These are phyloP conservation scores for Raffaelea arxii DNA, from an alignment of 2,329 filamentous ascomycete genomes.

Conservation along the genomic window DNA sequence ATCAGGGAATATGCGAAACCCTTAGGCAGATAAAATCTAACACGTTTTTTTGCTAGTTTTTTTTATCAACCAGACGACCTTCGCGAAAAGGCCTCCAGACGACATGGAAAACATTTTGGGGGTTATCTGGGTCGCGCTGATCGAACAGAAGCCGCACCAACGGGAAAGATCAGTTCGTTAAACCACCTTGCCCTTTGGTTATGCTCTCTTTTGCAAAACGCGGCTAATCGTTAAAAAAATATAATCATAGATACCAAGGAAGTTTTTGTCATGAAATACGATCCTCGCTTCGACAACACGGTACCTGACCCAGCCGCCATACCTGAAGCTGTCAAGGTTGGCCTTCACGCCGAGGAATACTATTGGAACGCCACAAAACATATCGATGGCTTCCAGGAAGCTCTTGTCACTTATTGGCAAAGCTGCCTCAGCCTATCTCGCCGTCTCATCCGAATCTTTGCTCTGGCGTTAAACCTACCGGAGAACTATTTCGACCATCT, in stretches of 20 bases:
- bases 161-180: too few relatives aligned
- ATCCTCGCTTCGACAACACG: conserved; percentile 13
- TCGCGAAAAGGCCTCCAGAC: too few relatives aligned
- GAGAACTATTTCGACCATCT: conserved; percentile 28
- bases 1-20: conserved; percentile 12
- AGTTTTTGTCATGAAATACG: conserved; percentile 15
- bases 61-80: too few relatives aligned
- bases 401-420: conserved; percentile 15
- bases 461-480: conserved; percentile 13
- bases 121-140: too few relatives aligned
- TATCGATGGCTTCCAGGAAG: conserved; percentile 14
- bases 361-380: conserved; percentile 16
- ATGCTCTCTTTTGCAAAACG: too few relatives aligned
- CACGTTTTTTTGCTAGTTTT: too few relatives aligned
- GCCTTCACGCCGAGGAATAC: conserved; percentile 13
- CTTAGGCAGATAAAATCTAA: too few relatives aligned
- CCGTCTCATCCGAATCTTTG: conserved; percentile 14
- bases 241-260: conserved; percentile 16
- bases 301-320: conserved; percentile 9
- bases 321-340: background rate
- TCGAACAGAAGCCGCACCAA: too few relatives aligned
- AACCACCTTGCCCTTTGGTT: too few relatives aligned
- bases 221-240: too few relatives aligned
- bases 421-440: conserved; percentile 13
- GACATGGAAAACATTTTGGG: too few relatives aligned